Percentiles rank a stretch among this genome's conserved stretches.
Evolutionary conservation across 23 red algal genomes (phyloP).

Genomic region (Gracilariopsis chorda): DNA sequence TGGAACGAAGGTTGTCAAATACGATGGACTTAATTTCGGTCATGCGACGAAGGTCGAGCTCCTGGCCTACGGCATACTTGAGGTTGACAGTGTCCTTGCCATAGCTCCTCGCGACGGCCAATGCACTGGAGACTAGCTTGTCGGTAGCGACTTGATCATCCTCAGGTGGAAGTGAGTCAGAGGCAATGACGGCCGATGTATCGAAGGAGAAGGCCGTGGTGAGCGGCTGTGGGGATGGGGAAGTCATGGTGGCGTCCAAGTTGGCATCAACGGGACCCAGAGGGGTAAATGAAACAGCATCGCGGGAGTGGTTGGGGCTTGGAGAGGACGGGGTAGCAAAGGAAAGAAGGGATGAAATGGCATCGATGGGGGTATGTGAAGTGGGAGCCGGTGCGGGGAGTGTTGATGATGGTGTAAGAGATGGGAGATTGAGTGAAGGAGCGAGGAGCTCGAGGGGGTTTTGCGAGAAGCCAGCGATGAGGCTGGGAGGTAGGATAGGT

Average conservation of each 20-base stretch:
- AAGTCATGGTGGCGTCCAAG: neutral
- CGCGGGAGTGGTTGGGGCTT: neutral
- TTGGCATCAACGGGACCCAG: neutral
- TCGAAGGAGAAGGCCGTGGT: slow-evolving; percentile 5
- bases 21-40: slow-evolving; percentile 52
- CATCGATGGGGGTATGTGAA: neutral
- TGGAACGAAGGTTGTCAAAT: slow-evolving; percentile 52
- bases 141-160: slow-evolving; percentile 34
- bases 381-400: neutral
- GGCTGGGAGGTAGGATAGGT: neutral
- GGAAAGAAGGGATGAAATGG: neutral
- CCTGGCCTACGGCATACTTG: slow-evolving; percentile 26
- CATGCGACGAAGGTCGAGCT: slow-evolving; percentile 40
- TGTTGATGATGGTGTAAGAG: neutral
- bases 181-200: neutral
- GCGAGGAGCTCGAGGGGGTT: slow-evolving; percentile 58
- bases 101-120: slow-evolving; percentile 48
- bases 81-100: neutral
- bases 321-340: neutral
- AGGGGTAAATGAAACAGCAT: neutral
- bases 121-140: slow-evolving; percentile 10
- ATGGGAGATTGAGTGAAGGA: neutral
- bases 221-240: neutral
- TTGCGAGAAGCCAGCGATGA: slow-evolving; percentile 47
- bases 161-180: neutral